These are phyloP conservation scores for Penicillium corylophilum DNA, from an alignment of 2,329 filamentous ascomycete species.

Conservation along the genomic window DNA sequence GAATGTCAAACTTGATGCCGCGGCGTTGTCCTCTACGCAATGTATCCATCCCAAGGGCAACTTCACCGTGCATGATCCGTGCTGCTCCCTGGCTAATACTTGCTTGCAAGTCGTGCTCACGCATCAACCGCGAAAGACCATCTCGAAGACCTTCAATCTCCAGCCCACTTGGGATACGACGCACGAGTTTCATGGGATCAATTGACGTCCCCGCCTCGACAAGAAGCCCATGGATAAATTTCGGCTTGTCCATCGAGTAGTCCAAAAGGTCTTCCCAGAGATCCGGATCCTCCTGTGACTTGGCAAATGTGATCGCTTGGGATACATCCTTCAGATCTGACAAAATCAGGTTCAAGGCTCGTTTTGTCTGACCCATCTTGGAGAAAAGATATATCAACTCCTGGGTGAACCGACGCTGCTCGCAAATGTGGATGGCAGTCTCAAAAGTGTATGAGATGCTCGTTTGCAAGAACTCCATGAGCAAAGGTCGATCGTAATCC, in stretches of 20 bases:
- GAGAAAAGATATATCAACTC: constrained; percentile 95
- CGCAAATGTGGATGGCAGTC: constrained; percentile 69
- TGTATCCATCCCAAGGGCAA: constrained; percentile 76
- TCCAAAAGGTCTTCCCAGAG: constrained; percentile 93
- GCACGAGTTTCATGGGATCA: constrained; percentile 84
- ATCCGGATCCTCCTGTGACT: constrained; percentile 86
- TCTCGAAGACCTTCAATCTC: constrained; percentile 89
- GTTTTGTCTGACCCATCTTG: constrained; percentile 91
- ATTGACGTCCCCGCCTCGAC: constrained; percentile 94
- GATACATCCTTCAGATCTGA: constrained; percentile 87
- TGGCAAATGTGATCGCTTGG: constrained; percentile 91
- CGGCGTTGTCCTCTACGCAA: constrained; percentile 76
- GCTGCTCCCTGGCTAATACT: constrained; percentile 90
- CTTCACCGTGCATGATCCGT: constrained; percentile 80
- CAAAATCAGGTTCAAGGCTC: constrained; percentile 88
- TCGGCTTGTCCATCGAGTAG: constrained; percentile 96
- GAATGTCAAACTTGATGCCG: constrained; percentile 85
- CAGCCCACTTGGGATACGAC: constrained; percentile 86
- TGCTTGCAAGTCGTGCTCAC: constrained; percentile 93
- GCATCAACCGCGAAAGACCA: constrained; percentile 84
- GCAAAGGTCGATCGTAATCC: constrained; percentile 71
- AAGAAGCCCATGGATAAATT: constrained; percentile 86
- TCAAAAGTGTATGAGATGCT: constrained; percentile 89
- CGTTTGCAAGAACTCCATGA: constrained; percentile 83
- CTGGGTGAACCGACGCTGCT: constrained; percentile 75